Evolutionary conservation across 2,329 filamentous ascomycete genomes (phyloP).

Genomic region (Colletotrichum sojae): DNA sequence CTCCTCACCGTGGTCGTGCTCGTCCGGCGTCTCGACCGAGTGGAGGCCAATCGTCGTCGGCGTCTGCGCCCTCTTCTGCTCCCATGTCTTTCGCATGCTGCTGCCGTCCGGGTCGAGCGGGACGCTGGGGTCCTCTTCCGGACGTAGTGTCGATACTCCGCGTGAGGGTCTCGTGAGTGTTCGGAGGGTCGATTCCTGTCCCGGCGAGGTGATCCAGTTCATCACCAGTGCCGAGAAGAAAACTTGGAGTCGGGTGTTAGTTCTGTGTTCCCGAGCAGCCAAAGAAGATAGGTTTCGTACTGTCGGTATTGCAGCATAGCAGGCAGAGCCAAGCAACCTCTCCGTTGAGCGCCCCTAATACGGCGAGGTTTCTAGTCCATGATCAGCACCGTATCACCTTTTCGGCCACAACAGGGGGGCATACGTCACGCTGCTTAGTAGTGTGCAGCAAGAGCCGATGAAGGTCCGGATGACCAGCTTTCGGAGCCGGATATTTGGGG

Average conservation of each 20-base stretch:
- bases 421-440: conserved; percentile 30
- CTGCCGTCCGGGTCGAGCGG: conserved; percentile 29
- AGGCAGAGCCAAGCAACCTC: conserved; percentile 34
- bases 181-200: conserved; percentile 25
- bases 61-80: conserved; percentile 9
- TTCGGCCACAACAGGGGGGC: rapidly evolving
- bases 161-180: conserved; percentile 28
- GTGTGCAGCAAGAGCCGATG: conserved; percentile 31
- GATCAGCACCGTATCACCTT: neutral
- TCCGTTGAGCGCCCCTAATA: conserved; percentile 21
- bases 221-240: conserved; percentile 35
- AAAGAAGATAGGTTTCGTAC: neutral
- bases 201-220: conserved; percentile 33
- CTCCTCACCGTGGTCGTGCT: neutral
- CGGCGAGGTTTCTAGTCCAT: conserved; percentile 7
- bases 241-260: neutral
- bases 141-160: conserved; percentile 8
- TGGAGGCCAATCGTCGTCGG: conserved; percentile 1
- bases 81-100: conserved; percentile 21
- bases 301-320: conserved; percentile 33
- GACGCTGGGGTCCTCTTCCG: conserved; percentile 17
- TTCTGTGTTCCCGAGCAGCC: neutral
- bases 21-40: neutral
- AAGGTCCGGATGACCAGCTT: conserved; percentile 33
- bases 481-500: conserved; percentile 26